These are phyloP conservation scores for Phaeomoniella chlamydospora DNA, from an alignment of 2,329 filamentous ascomycete genomes.

Conservation along the genomic window DNA sequence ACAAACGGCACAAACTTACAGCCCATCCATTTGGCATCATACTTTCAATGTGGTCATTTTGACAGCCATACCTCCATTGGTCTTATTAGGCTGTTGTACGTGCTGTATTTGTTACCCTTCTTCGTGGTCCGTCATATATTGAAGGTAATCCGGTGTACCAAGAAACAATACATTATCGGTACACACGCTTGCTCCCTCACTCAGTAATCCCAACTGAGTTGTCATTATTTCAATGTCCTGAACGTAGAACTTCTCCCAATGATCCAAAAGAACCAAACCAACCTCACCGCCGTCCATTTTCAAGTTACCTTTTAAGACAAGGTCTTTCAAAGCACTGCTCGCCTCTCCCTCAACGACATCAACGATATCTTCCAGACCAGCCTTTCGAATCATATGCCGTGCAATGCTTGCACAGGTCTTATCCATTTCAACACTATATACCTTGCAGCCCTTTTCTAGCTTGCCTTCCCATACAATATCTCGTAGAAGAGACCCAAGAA, in stretches of 20 bases:
- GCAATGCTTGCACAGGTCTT: neutral
- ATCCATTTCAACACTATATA: neutral
- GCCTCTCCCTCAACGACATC: neutral
- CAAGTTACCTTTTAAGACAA: neutral
- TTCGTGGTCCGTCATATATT: constrained; percentile 27
- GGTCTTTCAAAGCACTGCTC: neutral
- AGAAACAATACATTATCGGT: neutral
- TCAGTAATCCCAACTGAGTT: too few relatives aligned
- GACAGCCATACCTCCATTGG: neutral
- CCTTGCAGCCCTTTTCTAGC: neutral
- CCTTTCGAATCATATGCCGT: neutral
- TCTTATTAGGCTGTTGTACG: neutral
- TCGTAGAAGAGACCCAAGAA: neutral
- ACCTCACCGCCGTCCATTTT: neutral
- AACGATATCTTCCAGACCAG: neutral
- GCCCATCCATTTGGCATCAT: neutral
- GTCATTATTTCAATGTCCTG: too few relatives aligned
- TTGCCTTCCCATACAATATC: neutral
- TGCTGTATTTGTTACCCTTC: neutral
- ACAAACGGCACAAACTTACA: too few relatives aligned
- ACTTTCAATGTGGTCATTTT: neutral
- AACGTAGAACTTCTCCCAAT: neutral
- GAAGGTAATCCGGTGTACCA: constrained; percentile 23
- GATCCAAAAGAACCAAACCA: neutral
- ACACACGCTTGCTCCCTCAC: too few relatives aligned